Evolutionary conservation across 192 early-diverging fungal genomes (phyloP), one percentile per base, ranked within the genome.

Genomic region (Dispira simplex): DNA sequence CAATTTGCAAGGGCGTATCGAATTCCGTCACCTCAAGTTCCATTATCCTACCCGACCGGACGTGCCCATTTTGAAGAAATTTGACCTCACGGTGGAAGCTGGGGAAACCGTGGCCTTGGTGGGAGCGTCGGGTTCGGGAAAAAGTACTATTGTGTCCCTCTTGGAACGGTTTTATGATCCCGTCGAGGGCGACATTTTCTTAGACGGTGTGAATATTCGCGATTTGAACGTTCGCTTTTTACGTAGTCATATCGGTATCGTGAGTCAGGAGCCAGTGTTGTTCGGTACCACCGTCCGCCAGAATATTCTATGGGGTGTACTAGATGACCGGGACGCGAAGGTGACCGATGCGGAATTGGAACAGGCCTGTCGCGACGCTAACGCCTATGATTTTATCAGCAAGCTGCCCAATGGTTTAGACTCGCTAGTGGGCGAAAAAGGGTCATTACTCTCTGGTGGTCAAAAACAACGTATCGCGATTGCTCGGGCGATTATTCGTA

Each of bases 391-490:
- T 32, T 91, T 91, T 67, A 89, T 91, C 58, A 68, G 68, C 63
- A 72, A 77, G 27, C 72, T 90, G 23, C 87, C 87, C 23, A 71
- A 89, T 18, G 83, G 85, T 44, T 91, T 94, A 76, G 85, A 95
- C 68, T 94, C 93, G 0, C 63, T 84, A 62, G 90, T 93, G 21
- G 95, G 95, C 58, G 92, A 96, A 72, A 74, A 80, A 52, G 88
- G 85, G 5, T 78, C 87, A 54, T 68, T 83, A 72, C 66, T 98
- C 8, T 90, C 88, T 25, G 95, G 93, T 60, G 95, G 95, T 16
- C 95, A 98, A 71, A 95, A 95, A 73, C 95, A 95, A 68, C 86
- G 95, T 65, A 91, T 95, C 68, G 91, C 92, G 62, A 96, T 98
- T 78, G 93, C 93, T 13, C 82, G 93, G 46, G 91, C 92, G 21